Conservation (phyloP, 176 grass and related monocot genomes). For the Aegilops bicornis region DNA sequence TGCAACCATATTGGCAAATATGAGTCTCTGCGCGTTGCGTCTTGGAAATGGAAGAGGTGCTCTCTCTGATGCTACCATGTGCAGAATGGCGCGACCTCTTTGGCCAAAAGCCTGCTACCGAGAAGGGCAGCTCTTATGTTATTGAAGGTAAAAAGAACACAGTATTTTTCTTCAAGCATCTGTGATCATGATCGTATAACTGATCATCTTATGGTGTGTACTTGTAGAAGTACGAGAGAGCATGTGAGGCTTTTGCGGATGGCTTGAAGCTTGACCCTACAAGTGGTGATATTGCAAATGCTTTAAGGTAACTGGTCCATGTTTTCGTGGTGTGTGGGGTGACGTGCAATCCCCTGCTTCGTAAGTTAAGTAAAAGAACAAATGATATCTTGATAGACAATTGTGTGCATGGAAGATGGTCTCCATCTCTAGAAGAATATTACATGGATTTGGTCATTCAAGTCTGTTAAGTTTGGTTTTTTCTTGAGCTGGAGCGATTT, state of each 20-base stretch:
- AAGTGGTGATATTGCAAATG: neutral
- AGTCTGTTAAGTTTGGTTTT: neutral
- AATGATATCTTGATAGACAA: neutral
- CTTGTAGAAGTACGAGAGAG: neutral
- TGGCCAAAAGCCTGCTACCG: conserved; percentile 16
- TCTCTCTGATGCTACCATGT: neutral
- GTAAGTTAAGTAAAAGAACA: neutral
- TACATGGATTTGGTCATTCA: neutral
- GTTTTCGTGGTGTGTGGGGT: neutral
- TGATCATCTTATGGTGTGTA: neutral
- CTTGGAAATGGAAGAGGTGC: neutral
- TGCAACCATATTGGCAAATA: neutral
- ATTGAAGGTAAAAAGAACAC: conserved; percentile 2
- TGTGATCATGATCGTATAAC: neutral
- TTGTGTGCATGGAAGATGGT: neutral
- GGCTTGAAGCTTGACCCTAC: conserved; percentile 8
- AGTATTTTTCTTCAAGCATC: neutral
- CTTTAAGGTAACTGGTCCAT: neutral
- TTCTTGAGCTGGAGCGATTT: neutral
- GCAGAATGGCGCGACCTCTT: neutral
- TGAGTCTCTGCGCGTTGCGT: neutral
- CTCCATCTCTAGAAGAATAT: neutral
- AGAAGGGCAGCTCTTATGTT: neutral
- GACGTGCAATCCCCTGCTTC: neutral
- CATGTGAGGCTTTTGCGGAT: neutral